A percentile compares a stretch with the other conserved stretches of the same genome.
Evolutionary conservation across 441 rosid genomes (phyloP).

Genomic region (Bocquillonia castaneifolia): DNA sequence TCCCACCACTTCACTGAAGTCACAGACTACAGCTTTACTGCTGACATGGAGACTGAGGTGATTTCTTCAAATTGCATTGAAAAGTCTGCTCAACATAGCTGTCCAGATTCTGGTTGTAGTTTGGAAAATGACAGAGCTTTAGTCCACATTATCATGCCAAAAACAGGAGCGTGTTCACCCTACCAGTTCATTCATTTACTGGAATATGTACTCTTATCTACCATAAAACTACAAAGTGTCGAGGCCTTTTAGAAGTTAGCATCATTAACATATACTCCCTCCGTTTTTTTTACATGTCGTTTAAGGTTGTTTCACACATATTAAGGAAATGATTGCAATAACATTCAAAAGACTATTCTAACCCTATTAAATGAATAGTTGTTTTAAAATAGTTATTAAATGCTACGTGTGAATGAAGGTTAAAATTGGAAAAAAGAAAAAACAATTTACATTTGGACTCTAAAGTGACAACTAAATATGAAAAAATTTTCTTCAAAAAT

Average conservation of each 20-base stretch:
- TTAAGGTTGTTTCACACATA: no score
- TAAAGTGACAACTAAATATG: no score
- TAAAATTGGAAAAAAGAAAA: no score
- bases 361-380: no score
- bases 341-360: no score
- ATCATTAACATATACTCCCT: no score
- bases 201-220: neutral
- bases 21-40: constrained; percentile 93
- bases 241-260: neutral
- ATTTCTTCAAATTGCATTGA: constrained; percentile 20
- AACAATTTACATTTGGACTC: no score
- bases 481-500: no score
- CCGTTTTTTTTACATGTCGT: no score
- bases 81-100: constrained; percentile 5
- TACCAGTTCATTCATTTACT: neutral
- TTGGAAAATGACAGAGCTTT: constrained; percentile 4
- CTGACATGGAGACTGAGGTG: constrained; percentile 99
- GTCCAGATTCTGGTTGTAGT: neutral
- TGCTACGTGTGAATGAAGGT: no score
- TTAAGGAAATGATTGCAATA: no score
- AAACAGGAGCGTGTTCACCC: neutral
- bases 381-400: no score
- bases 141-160: neutral
- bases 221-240: neutral
- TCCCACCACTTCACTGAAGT: constrained; percentile 85